Evolutionary conservation across 2,329 filamentous ascomycete species (phyloP), one percentile per base, ranked within the genome.

Genomic region (Chalaropsis ovoidea): DNA sequence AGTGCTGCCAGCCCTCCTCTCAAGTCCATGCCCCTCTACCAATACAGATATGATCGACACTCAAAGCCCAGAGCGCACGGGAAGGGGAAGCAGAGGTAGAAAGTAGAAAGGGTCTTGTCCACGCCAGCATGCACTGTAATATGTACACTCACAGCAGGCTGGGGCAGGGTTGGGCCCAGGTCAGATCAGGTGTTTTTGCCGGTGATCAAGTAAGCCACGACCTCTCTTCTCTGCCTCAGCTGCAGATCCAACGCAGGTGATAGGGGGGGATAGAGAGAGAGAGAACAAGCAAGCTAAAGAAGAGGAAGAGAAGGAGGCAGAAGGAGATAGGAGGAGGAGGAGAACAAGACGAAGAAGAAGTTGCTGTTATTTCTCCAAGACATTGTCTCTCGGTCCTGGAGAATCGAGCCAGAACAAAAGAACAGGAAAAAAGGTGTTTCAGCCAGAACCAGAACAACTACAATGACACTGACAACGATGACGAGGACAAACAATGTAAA

Each of bases 211-310:
- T 2, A 52, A 52, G 22, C 47, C 47, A 27, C 47, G 15, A 3
- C 19, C 15, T 6, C 10, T 24, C 24, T 52, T 52, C 10, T 11
- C 10, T 10, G 27, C 54, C 17, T 58, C 54, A 35, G 54, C 54
- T 39, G 54, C 54, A 58, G 54, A 58, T 58, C 54, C 6, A 7
- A 58, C 31, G 54, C 54, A 39, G 27, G 10, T 27, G 54, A 58
- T 58, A 61, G 58, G 58, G 58, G 58, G 24, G 56, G 31, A 6
- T 3, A 19, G 31, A 2, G 13, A 31, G 15, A 17, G 8, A 52
- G 35, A 52, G 47, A 22, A 54, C 15, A 19, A 43, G 22, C 10
- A 35, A 41, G 4, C 39, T 27, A 42, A 61, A 45, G 31, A 61
- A 22, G 11, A 24, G 22, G 31, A 6, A 31, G 10, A 13, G 31